These are phyloP conservation scores for Rhizoctonia solani DNA, from an alignment of 1,284 basidiomycete species.

Conservation along the genomic window DNA sequence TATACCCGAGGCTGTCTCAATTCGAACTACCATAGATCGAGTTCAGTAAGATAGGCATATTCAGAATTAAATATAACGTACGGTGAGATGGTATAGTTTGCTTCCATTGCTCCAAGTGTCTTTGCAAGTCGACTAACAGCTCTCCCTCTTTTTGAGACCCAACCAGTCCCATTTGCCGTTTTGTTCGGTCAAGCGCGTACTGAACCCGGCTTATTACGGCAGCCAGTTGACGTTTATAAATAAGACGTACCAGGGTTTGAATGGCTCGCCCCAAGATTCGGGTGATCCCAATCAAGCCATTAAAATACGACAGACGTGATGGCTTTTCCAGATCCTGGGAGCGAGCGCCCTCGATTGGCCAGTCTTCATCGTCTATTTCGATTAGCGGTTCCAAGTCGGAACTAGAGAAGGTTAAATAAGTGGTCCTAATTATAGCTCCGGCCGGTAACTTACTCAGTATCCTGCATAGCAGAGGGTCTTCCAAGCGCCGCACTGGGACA, in stretches of 20 bases:
- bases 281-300: neutral
- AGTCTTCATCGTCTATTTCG: constrained; percentile 22
- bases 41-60: too few relatives aligned
- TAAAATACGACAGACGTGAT: neutral
- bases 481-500: neutral
- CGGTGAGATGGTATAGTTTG: constrained; percentile 20
- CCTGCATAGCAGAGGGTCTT: constrained; percentile 19
- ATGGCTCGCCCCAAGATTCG: constrained; percentile 7
- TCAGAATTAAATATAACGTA: neutral
- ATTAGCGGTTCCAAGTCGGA: constrained; percentile 12
- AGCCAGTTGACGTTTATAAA: neutral
- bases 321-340: neutral
- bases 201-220: neutral
- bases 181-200: constrained; percentile 23
- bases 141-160: neutral
- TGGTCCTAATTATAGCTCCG: too few relatives aligned
- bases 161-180: constrained; percentile 20
- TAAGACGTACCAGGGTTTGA: constrained; percentile 11
- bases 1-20: too few relatives aligned
- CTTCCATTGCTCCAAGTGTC: constrained; percentile 9
- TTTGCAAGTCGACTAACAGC: neutral
- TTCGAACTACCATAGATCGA: too few relatives aligned
- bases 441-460: constrained; percentile 18
- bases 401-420: neutral
- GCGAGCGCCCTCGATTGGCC: neutral